Evolutionary conservation across 2,329 filamentous ascomycete genomes (phyloP).

Genomic region (Colletotrichum liaoningense): DNA sequence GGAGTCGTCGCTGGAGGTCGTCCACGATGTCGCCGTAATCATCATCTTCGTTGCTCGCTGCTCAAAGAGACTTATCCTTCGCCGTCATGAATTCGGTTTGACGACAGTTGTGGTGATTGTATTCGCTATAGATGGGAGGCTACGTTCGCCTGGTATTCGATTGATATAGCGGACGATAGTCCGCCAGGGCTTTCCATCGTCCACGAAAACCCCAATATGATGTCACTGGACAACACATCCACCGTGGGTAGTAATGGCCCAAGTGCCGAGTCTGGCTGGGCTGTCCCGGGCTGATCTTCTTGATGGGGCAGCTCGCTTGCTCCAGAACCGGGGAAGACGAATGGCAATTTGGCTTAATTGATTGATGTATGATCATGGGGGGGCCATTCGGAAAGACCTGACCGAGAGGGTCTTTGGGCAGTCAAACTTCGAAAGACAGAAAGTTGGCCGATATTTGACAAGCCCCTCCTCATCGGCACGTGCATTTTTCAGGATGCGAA

Average conservation of each 20-base stretch:
- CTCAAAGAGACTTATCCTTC: too few relatives aligned
- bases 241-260: neutral
- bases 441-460: neutral
- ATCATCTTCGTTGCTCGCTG: neutral
- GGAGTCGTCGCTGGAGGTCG: neutral
- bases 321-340: constrained; percentile 20
- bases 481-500: constrained; percentile 4
- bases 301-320: constrained; percentile 26
- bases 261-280: constrained; percentile 32
- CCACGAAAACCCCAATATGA: constrained; percentile 1
- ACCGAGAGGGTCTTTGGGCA: neutral
- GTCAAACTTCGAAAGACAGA: neutral
- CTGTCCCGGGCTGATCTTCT: constrained; percentile 17
- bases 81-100: neutral
- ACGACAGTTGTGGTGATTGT: neutral
- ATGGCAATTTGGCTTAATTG: neutral
- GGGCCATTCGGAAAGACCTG: constrained; percentile 1
- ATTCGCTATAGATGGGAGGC: neutral
- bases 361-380: neutral
- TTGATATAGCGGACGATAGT: neutral
- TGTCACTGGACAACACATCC: constrained; percentile 24
- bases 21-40: constrained; percentile 1
- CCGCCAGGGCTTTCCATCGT: neutral
- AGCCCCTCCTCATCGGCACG: neutral
- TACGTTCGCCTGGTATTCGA: neutral